These are phyloP conservation scores for Rhizophagus prolifer DNA, from an alignment of 192 early-diverging fungal genomes.

Conservation along the genomic window DNA sequence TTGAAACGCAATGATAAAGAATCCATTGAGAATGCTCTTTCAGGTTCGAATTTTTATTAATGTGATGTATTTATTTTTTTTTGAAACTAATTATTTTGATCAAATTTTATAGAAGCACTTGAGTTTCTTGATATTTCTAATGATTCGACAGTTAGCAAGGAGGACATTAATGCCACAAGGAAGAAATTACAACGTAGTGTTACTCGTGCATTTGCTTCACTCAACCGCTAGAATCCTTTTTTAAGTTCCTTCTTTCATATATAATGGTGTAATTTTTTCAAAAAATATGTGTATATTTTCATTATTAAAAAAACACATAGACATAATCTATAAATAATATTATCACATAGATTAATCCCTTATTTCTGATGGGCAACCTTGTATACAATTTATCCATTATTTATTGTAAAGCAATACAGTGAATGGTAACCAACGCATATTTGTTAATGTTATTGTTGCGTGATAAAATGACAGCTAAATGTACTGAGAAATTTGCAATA, in stretches of 20 bases:
- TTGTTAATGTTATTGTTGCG: no score
- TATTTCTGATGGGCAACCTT: no score
- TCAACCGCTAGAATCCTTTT: conserved; percentile 31
- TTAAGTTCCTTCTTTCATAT: background rate
- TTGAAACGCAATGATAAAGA: conserved; percentile 72
- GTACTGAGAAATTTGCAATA: no score
- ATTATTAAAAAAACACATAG: background rate
- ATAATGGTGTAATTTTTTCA: background rate
- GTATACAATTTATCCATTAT: no score
- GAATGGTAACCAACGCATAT: no score
- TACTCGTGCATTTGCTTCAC: conserved; percentile 58
- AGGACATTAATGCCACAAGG: conserved; percentile 56
- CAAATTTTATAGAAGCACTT: conserved; percentile 54
- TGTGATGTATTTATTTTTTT: no score
- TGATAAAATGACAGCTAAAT: no score
- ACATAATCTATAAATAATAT: no score
- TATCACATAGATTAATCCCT: no score
- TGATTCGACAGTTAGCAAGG: conserved; percentile 43
- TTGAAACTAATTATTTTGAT: background rate
- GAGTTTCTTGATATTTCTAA: conserved; percentile 62
- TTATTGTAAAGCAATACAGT: no score
- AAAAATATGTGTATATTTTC: background rate
- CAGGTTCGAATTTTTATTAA: conserved; percentile 1
- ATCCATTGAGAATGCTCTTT: conserved; percentile 68
- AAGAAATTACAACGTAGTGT: conserved; percentile 65